Base-by-base conservation (phyloP, 495 filamentous ascomycete genomes). In the Staphylotrichum tortipilum region DNA sequence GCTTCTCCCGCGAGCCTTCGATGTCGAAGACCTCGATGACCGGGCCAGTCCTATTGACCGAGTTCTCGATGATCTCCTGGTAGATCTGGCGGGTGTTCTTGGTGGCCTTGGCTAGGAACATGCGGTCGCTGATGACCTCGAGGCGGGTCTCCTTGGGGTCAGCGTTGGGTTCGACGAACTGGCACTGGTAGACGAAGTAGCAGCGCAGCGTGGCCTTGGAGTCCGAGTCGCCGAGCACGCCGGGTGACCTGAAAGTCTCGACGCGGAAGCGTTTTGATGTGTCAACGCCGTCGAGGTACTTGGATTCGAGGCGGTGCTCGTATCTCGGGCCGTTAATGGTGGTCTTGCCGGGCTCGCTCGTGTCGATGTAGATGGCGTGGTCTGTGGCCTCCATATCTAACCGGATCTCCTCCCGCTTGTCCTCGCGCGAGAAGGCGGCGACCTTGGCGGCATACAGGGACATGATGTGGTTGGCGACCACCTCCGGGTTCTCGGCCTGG, bases 21-120 rank as follows among this genome's bases (percentile, higher is more conserved):
- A 98, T 89, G 64, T 97, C 94, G 63, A 89, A 97, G 66, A 95
- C 88, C 68, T 97, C 91, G 55, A 98, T 97, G 53, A 98, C 94
- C 2, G 92, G 92, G 1, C 92, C 92, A 19, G 84, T 89, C 33
- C 92, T 72, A 44, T 69, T 69, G 53, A 94, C 88, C 11, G 86
- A 88, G n/a, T 81, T 77, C 54, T 84, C 79, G 64, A 98, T 89
- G 63, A 95, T 84, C 54, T 90, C 83, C 63, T 94, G 86, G 67
- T 98, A 98, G 57, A 97, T 82, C 44, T 84, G 81, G 73, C 87
- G 94, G 57, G 92, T 98, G 67, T 98, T 96, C 58, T 84, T 80
- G 11, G 92, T 95, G 5, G 90, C 89, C 70, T 98, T 98, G 57
- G 90, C 85, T 54, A 96, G 68, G 73, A 97, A 98, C 50, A 86